Conservation (phyloP, 257 asterid genomes). For the Anisodus tanguticus region DNA sequence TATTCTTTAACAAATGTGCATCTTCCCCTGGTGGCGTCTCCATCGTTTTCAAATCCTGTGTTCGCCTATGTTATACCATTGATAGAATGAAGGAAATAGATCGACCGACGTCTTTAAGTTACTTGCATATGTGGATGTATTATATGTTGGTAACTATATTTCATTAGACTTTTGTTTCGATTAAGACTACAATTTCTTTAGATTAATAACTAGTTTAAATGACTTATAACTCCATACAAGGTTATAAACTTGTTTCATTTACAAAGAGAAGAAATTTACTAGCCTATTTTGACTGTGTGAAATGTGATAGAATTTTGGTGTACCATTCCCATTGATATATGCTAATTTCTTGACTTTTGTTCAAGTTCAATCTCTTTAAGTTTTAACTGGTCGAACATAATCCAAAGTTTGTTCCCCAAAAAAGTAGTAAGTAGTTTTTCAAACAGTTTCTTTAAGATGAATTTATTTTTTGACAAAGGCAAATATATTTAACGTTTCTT, state of each 20-base stretch:
- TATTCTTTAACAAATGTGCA: no score
- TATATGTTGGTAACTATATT: no score
- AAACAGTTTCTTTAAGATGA: not conserved
- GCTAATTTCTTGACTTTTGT: not conserved
- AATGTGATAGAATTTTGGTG: no score
- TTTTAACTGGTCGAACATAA: not conserved
- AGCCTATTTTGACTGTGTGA: not conserved
- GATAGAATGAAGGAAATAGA: not conserved
- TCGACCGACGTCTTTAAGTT: not conserved
- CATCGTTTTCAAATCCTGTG: no score
- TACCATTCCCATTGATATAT: not conserved
- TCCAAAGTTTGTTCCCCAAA: not conserved
- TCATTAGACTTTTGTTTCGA: no score
- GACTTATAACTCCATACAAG: not conserved
- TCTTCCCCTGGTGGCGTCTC: no score
- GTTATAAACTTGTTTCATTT: not conserved
- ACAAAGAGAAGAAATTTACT: not conserved
- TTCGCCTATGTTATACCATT: no score
- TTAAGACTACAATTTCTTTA: no score
- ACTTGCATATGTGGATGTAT: not conserved
- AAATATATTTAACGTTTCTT: constrained; percentile 11
- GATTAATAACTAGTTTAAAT: no score
- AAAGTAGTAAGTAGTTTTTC: not conserved
- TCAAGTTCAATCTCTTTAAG: not conserved
- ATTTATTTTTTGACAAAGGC: not conserved